Evolutionary conservation across 2,329 filamentous ascomycete genomes (phyloP).

Genomic region (Aulographum hederae): DNA sequence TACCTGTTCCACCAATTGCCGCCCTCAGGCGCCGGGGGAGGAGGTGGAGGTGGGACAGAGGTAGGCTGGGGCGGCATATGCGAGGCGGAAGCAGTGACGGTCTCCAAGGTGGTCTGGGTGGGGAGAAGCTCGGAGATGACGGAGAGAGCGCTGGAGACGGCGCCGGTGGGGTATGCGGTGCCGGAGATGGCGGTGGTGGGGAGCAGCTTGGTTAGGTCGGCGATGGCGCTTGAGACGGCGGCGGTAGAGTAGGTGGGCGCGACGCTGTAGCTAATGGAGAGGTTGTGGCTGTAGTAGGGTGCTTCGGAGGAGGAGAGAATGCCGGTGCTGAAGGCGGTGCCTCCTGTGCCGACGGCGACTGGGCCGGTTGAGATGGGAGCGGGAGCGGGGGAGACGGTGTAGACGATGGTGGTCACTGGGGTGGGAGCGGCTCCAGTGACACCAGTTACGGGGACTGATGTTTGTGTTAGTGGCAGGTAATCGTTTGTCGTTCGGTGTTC

Average conservation of each 20-base stretch:
- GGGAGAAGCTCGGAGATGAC: no score
- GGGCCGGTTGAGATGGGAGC: neutral
- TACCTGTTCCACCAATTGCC: no score
- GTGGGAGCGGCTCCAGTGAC: neutral
- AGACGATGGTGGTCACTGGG: neutral
- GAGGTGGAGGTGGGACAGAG: no score
- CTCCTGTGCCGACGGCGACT: neutral
- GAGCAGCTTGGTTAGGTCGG: no score
- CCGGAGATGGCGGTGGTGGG: no score
- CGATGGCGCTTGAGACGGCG: neutral
- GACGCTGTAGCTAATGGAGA: neutral
- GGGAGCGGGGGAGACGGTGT: neutral
- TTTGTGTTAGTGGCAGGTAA: neutral
- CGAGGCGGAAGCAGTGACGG: no score
- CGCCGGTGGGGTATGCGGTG: no score
- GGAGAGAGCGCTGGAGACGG: no score
- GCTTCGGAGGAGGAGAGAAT: neutral
- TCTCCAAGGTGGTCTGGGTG: no score
- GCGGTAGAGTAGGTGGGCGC: neutral
- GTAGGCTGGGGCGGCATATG: no score
- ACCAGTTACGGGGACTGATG: neutral
- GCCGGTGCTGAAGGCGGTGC: neutral
- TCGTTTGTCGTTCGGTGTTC: neutral
- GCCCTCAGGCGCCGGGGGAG: no score
- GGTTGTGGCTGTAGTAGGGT: neutral